phyloP scores from a whole-genome alignment of 805 yeast species.

The Lipomyces orientalis region DNA sequence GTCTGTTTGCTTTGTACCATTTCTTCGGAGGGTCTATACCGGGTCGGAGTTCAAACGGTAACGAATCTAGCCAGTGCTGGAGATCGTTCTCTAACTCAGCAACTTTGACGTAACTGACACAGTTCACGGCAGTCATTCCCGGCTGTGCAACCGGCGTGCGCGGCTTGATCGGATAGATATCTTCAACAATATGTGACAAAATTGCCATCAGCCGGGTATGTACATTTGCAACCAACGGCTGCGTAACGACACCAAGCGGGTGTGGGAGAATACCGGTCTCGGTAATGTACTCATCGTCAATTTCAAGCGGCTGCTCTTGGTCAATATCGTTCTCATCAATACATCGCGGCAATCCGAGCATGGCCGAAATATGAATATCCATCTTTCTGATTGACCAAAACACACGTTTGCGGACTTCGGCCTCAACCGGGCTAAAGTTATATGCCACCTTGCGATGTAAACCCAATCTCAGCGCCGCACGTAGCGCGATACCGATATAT shows the following conservation, averaged over 20 bases:
- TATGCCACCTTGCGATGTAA: conserved; percentile 73
- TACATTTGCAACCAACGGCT: conserved; percentile 78
- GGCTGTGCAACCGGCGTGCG: conserved; percentile 18
- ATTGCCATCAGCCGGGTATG: conserved; percentile 78
- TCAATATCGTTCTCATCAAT: conserved; percentile 80
- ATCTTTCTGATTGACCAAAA: conserved; percentile 90
- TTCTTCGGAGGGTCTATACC: conserved; percentile 69
- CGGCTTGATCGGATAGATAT: conserved; percentile 72
- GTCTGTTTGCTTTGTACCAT: conserved; percentile 74
- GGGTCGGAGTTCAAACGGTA: conserved; percentile 76
- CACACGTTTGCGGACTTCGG: conserved; percentile 80
- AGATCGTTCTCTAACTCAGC: conserved; percentile 70
- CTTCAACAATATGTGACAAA: conserved; percentile 70
- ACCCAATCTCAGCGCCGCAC: conserved; percentile 84
- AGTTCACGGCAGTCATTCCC: conserved; percentile 27
- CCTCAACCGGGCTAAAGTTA: conserved; percentile 73
- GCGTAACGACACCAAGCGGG: conserved; percentile 50
- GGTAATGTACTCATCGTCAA: conserved; percentile 87
- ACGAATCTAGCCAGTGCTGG: conserved; percentile 69
- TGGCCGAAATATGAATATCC: conserved; percentile 87
- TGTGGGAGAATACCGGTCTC: conserved; percentile 60
- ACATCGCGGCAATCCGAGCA: conserved; percentile 82
- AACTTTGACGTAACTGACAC: conserved; percentile 48
- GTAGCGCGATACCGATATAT: conserved; percentile 83
- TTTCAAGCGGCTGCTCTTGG: conserved; percentile 81